Base-by-base conservation (phyloP, 2,329 filamentous ascomycete species). In the Cladophialophora chaetospira region DNA sequence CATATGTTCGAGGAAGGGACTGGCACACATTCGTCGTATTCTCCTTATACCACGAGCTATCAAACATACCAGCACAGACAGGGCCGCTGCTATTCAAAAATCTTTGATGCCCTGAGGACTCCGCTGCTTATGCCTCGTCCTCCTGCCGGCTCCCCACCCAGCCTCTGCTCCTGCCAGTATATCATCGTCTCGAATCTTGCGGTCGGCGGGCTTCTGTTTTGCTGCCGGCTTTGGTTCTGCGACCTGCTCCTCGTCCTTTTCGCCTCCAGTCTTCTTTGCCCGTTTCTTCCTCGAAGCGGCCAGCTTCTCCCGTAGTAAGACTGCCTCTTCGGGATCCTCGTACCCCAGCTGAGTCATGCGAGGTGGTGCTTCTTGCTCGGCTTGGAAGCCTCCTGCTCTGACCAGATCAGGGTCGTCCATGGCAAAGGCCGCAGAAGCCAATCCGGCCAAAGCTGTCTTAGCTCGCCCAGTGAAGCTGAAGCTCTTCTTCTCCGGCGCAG, bases 251-350 rank as follows among this genome's bases (percentile, higher is more conserved):
- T 51, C n/a, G 17, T 66, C 79, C 28, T 66, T 82, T 65, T 67
- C 42, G 11, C 23, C 42, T 3, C 6, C 9, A 23, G 23, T 77
- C 61, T 0, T 70, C 69, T 50, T 70, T 60, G n/a, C 53, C 55
- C 26, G 56, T 55, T 29, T 50, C 25, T 55, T 33, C 19, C 64
- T 56, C 38, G 79, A 78, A 3, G 78, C 77, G 61, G 81, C 77
- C 25, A 78, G 79, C 33, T 78, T 79, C 29, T 82, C 80, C n/a
- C 79, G 79, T 65, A 82, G 82, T 52, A 78, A 78, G 10, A 78
- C 75, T 2, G 81, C 62, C 53, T 67, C 80, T 43, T 84, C 75
- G 1, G 75, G 71, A 57, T 78, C 76, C 55, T 79, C 75, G 54
- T 79, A 79, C 25, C 75, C 74, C 15, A 79, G 65, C 62, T 79